Base-by-base conservation (phyloP, 2,329 filamentous ascomycete species). In the Apiospora rasikravindrae region DNA sequence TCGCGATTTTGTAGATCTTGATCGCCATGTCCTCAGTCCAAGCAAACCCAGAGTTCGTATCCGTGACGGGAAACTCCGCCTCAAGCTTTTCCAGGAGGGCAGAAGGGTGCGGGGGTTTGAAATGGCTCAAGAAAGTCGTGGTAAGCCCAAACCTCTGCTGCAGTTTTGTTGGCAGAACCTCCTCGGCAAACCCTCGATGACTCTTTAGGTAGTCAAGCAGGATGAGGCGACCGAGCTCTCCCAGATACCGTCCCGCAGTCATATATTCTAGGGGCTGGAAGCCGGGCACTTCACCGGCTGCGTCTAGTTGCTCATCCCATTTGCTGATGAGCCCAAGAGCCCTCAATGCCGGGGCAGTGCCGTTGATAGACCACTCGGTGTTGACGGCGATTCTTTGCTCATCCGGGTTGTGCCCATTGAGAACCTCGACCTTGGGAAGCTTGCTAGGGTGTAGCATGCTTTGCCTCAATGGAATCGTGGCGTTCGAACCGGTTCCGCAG, bases 261-360 rank as follows among this genome's bases (percentile, higher is more conserved):
- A 96, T 94, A 82, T 95, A 96, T 79, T 96, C 94, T 26, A 96
- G 88, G 0, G 93, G 93, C 75, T 96, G 93, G 76, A 96, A 95
- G 0, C 93, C 93, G 0, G 93, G 92, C 8, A 85, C 85, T 76
- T 94, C 91, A 76, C 91, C 92, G 66, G 90, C 88, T 5, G 82
- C 82, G 76, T 95, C 93, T 7, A 96, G 86, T 72, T 87, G 83
- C 13, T 85, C 82, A 77, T 96, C 94, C 93, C 93, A 96, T 47
- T 83, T 83, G 13, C 89, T 95, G 69, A 94, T 88, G 67, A 95
- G 86, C 0, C 85, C 84, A 26, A 91, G 83, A 33, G 91, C 86
- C 33, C 87, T 85, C 70, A 96, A 83, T 0, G 93, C 92, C 8
- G 87, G 85, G n/a, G 90, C 90, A 2, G 93, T 90, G 8, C 93